Conservation (phyloP, 2,329 filamentous ascomycete genomes). For the Biscogniauxia sp. region DNA sequence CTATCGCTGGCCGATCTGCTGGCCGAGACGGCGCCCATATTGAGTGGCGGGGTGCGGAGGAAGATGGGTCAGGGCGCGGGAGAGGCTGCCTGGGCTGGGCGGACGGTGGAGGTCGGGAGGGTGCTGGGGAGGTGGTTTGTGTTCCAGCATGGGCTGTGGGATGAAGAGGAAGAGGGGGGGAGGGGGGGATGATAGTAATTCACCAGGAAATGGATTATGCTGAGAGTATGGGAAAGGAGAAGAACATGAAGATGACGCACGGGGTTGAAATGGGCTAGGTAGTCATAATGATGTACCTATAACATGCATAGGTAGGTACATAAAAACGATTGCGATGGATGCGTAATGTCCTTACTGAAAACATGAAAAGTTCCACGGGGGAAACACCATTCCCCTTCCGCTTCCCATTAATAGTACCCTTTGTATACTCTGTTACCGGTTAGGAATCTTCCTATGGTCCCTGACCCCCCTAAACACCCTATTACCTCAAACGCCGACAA, state of each 20-base stretch:
- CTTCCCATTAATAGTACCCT: background rate
- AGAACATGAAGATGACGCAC: background rate
- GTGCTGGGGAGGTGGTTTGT: conserved; percentile 66
- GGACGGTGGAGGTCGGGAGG: conserved; percentile 54
- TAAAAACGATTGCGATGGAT: background rate
- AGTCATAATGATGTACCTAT: background rate
- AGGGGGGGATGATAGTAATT: background rate
- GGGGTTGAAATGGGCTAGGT: background rate
- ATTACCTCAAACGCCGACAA: conserved; percentile 2
- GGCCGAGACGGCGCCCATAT: conserved; percentile 56
- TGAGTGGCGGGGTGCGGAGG: conserved; percentile 54
- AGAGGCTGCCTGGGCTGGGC: conserved; percentile 54
- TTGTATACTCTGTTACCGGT: background rate
- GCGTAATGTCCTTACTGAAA: background rate
- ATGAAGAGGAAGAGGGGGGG: conserved; percentile 16
- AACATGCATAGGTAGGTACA: too few relatives aligned
- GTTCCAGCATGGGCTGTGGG: conserved; percentile 43
- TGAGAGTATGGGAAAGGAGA: background rate
- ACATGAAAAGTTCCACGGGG: background rate
- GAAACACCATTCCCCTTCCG: background rate
- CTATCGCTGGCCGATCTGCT: conserved; percentile 38
- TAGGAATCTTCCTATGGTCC: background rate
- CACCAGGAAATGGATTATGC: background rate
- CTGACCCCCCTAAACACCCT: too few relatives aligned
- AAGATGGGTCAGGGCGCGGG: conserved; percentile 39